phyloP scores from a whole-genome alignment of 208 protist genomes.

The Trypanosoma lewisi region DNA sequence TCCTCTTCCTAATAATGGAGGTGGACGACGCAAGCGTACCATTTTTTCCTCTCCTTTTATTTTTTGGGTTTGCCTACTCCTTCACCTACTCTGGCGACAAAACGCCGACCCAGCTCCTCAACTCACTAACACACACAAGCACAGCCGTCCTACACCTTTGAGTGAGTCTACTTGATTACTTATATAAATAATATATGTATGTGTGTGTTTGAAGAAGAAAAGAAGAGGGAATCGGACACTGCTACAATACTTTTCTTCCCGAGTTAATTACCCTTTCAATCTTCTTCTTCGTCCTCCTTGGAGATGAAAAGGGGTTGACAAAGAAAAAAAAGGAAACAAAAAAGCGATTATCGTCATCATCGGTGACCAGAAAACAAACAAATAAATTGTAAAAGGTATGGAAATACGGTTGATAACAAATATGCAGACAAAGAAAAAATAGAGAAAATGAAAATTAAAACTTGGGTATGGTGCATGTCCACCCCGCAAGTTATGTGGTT shows the following conservation, averaged over 20 bases:
- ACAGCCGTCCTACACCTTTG: too few relatives aligned
- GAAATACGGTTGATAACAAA: too few relatives aligned
- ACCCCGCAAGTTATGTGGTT: neutral
- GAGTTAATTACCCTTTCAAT: neutral
- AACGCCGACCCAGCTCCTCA: neutral
- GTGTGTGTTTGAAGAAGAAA: neutral
- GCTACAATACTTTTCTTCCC: neutral
- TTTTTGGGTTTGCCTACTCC: neutral
- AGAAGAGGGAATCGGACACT: neutral
- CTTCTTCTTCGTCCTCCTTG: neutral
- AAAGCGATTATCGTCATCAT: too few relatives aligned
- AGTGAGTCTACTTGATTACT: too few relatives aligned
- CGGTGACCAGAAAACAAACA: too few relatives aligned
- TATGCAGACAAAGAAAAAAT: neutral
- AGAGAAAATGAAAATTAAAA: neutral
- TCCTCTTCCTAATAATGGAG: neutral
- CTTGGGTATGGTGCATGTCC: neutral
- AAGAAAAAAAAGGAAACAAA: too few relatives aligned
- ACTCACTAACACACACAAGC: neutral
- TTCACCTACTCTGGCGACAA: neutral
- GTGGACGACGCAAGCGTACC: neutral
- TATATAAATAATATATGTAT: too few relatives aligned
- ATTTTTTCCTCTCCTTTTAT: neutral
- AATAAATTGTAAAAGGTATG: too few relatives aligned
- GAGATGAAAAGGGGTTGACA: too few relatives aligned